Evolutionary conservation across 768 basidiomycete genomes (phyloP).

Genomic region (Podaxis sp.): DNA sequence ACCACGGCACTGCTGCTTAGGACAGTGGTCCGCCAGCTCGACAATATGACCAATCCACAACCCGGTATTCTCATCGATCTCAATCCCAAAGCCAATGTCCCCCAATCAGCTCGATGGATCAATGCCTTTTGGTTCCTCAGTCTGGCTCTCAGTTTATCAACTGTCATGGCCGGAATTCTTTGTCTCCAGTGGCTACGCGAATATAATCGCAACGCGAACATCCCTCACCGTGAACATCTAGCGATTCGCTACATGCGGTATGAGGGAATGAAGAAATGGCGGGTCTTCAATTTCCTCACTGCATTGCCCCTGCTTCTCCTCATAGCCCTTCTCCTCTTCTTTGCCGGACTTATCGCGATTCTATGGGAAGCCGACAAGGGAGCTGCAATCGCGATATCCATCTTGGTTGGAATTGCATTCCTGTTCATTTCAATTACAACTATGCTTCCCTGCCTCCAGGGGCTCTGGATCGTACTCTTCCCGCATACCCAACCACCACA

Average conservation of each 20-base stretch:
- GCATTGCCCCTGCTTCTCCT: conserved; percentile 18
- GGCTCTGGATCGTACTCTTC: neutral
- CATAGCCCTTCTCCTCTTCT: conserved; percentile 20
- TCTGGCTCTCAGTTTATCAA: conserved; percentile 15
- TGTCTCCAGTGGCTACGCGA: conserved; percentile 24
- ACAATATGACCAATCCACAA: conserved; percentile 20
- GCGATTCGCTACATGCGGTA: conserved; percentile 19
- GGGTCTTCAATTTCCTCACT: conserved; percentile 18
- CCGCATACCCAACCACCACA: neutral
- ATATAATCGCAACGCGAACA: conserved; percentile 17
- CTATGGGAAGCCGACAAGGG: conserved; percentile 16
- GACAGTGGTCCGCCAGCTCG: conserved; percentile 13
- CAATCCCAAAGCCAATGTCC: neutral
- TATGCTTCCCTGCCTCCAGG: conserved; percentile 19
- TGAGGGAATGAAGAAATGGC: conserved; percentile 18
- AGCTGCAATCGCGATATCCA: conserved; percentile 14
- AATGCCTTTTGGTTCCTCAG: conserved; percentile 17
- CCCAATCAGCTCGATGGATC: conserved; percentile 2
- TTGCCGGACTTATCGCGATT: conserved; percentile 19
- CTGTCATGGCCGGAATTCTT: conserved; percentile 19
- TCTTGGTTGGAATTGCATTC: conserved; percentile 13
- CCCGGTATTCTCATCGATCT: neutral
- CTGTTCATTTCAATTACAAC: conserved; percentile 16
- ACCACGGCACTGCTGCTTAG: conserved; percentile 13
- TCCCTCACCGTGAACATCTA: conserved; percentile 11